Evolutionary conservation across 306 rosid species (phyloP), one percentile per base, ranked within the genome.

Genomic region (Lupinus albus): DNA sequence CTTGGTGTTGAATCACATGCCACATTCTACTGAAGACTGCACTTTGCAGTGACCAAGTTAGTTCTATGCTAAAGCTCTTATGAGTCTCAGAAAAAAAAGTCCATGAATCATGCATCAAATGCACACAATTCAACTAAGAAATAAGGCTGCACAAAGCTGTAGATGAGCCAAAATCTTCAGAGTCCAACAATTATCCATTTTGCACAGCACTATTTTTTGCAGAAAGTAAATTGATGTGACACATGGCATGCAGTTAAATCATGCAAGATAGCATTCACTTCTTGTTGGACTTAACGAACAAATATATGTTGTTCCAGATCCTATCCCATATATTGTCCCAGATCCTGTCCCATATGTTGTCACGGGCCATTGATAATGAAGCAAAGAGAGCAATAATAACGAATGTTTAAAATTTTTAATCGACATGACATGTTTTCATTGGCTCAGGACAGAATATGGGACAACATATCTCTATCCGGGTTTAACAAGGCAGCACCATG

Each of bases 161-260:
- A 49, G 49, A 18, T 35, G 11, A 15, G 11, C 70, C 45, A 64
- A 64, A 12, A 47, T 2, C 32, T 66, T 16, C 36, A 33, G 50
- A 11, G 17, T 16, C 48, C 8, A 59, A 28, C 39, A 12, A 47
- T 44, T 11, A 63, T 25, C 41, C 39, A 63, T n/a, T 35, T 46
- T n/a, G 55, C 10, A 45, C 7, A 9, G 30, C n/a, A n/a, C n/a
- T n/a, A n/a, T n/a, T n/a, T n/a, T 35, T 46, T n/a, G 55, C 10
- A 45, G 6, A 9, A 15, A 33, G 16, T 32, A 33, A 7, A 33
- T 16, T 38, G 58, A 33, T 66, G 60, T 12, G 44, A 8, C 33
- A 67, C 20, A 38, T 7, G 61, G 25, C 51, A 8, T 38, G n/a
- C n/a, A 67, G 52, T 13, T 53, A 38, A 52, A 67, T 20, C n/a